These are phyloP conservation scores for Benincasa hispida DNA, from an alignment of 306 rosid species.

Conservation along the genomic window DNA sequence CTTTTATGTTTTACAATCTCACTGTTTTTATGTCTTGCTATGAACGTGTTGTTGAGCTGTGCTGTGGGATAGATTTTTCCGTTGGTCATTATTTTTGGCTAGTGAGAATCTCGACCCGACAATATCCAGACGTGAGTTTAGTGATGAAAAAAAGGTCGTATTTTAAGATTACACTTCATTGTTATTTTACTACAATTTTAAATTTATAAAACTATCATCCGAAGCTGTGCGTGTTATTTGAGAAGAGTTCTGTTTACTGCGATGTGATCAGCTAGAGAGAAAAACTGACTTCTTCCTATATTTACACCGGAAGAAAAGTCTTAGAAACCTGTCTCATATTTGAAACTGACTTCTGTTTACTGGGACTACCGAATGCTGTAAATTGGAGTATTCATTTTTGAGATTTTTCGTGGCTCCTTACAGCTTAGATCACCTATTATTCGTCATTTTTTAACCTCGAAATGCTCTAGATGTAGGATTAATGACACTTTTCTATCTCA, in stretches of 20 bases:
- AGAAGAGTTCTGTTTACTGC: background rate
- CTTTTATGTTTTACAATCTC: slow-evolving; percentile 17
- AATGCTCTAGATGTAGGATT: background rate
- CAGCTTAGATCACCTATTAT: background rate
- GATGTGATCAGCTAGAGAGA: background rate
- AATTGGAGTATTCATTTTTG: background rate
- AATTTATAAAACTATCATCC: background rate
- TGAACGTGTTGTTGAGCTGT: background rate
- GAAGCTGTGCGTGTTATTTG: background rate
- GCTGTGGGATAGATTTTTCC: background rate
- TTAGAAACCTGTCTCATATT: too few relatives aligned
- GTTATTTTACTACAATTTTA: background rate
- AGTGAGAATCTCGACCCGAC: background rate
- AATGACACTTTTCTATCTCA: background rate
- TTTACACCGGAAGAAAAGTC: background rate
- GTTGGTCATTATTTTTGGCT: background rate
- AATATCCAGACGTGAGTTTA: background rate
- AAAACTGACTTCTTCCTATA: background rate
- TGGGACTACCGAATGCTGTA: background rate
- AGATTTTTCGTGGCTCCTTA: background rate
- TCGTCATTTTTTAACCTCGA: background rate
- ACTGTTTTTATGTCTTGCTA: background rate
- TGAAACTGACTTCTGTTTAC: too few relatives aligned
- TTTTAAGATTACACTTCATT: background rate
- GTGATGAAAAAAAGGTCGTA: background rate